Conservation (phyloP, 805 yeast species). For the Wickerhamiella kazuoi region DNA sequence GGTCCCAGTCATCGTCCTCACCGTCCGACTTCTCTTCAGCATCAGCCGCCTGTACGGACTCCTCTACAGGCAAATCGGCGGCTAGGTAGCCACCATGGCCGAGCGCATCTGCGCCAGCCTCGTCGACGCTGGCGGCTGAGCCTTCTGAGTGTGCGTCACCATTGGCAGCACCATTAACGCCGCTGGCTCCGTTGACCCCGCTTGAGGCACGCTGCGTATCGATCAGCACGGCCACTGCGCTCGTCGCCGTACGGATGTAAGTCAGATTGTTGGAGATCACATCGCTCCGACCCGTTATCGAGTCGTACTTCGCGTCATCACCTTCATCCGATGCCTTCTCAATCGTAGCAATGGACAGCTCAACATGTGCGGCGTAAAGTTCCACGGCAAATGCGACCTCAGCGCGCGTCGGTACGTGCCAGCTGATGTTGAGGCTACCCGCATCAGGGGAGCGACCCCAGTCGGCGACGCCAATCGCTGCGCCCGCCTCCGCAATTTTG, state of each 20-base stretch:
- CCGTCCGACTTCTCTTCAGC: slow-evolving; percentile 3
- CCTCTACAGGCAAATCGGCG: neutral
- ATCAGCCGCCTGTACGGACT: neutral
- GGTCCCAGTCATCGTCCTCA: neutral
- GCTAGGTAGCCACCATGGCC: neutral
- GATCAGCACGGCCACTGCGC: slow-evolving; percentile 55
- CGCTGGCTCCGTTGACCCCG: neutral
- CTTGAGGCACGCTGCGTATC: slow-evolving; percentile 27
- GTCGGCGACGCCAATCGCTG: slow-evolving; percentile 24
- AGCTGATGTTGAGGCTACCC: slow-evolving; percentile 31
- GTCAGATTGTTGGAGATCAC: slow-evolving; percentile 36
- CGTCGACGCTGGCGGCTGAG: neutral
- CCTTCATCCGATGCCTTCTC: slow-evolving; percentile 17
- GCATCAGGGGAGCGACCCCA: slow-evolving; percentile 21
- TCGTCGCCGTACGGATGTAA: slow-evolving; percentile 39
- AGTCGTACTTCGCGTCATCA: slow-evolving; percentile 16
- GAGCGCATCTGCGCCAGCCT: neutral
- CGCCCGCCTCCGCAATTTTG: slow-evolving; percentile 7
- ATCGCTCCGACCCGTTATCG: slow-evolving; percentile 28
- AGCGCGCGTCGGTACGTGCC: slow-evolving; percentile 52
- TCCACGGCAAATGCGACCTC: slow-evolving; percentile 47
- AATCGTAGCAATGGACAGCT: slow-evolving; percentile 10
- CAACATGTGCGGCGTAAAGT: slow-evolving; percentile 34
- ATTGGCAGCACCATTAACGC: neutral
- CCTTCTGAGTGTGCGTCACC: neutral